phyloP scores from a whole-genome alignment of 805 yeast species.

The Nakazawaea holstii region DNA sequence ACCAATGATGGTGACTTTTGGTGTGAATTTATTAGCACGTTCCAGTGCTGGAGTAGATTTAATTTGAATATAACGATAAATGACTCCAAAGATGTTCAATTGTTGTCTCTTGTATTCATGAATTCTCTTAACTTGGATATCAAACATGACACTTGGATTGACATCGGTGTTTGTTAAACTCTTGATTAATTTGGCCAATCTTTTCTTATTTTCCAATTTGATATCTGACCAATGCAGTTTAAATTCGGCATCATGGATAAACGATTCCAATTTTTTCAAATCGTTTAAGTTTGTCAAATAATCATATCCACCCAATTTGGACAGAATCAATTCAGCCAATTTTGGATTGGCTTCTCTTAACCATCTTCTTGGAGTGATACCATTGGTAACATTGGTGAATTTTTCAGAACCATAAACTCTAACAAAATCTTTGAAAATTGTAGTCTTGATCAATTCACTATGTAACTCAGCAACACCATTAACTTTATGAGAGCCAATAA shows the following conservation, averaged over 20 bases:
- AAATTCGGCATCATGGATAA: conserved; percentile 64
- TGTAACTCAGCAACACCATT: conserved; percentile 96
- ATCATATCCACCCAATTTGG: conserved; percentile 63
- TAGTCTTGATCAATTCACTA: conserved; percentile 83
- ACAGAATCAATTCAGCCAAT: conserved; percentile 66
- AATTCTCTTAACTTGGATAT: conserved; percentile 89
- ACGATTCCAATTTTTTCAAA: conserved; percentile 63
- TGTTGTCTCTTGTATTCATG: conserved; percentile 97
- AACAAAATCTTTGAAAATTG: conserved; percentile 88
- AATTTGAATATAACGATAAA: conserved; percentile 73
- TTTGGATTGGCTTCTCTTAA: conserved; percentile 87
- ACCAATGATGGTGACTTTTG: conserved; percentile 81
- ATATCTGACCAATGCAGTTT: conserved; percentile 64
- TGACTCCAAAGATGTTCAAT: conserved; percentile 84
- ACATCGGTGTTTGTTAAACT: conserved; percentile 55
- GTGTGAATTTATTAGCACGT: conserved; percentile 51
- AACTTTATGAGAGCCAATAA: conserved; percentile 87
- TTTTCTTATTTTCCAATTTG: conserved; percentile 63
- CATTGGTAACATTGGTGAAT: conserved; percentile 90
- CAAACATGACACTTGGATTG: conserved; percentile 73
- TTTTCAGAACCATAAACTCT: conserved; percentile 73
- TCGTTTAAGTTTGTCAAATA: conserved; percentile 63
- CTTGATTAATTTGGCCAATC: conserved; percentile 64
- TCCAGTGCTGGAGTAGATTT: conserved; percentile 63
- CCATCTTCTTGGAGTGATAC: conserved; percentile 97